Evolutionary conservation across 306 rosid genomes (phyloP), one percentile per base, ranked within the genome.

Genomic region (Fragaria iinumae): DNA sequence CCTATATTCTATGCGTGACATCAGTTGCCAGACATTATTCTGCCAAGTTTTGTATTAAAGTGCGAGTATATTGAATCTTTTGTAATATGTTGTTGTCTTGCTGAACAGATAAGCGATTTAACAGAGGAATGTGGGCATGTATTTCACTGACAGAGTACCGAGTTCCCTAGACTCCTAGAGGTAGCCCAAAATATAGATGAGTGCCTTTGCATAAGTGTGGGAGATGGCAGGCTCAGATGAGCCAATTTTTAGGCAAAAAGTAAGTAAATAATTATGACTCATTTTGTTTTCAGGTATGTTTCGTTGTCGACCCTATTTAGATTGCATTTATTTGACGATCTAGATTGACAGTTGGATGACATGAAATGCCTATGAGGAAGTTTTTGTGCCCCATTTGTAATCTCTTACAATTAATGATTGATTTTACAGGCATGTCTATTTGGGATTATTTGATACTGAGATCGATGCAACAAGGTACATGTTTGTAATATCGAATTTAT

Each of bases 141-240:
- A 74, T 97, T 95, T 76, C 93, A 97, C 71, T 89, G 99, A 85
- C 99, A 95, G 86, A 95, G 99, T 82, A 95, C 97, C 64, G 97
- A 97, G 29, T 95, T 88, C 81, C 99, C 97, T 1, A 92, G 99
- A 78, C 32, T 29, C 32, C 32, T 29, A 29, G 32, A 29, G 99
- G 99, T 29, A 95, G 99, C 86, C 92, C 99, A n/a, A 95, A 95
- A 70, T 95, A 89, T 88, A 92, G 99, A 88, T 97, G 97, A 27
- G 99, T 95, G 4, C 92, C 99, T 66, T 86, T 95, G 87, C 99
- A 95, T 74, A 95, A 95, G 80, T 95, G 99, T 81, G 99, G 99
- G 78, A 88, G 99, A 89, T 95, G 99, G 99, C 97, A 95, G 39
- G 99, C 99, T 17, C 67, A 97, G 53, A 95, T 95, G 99, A 97